Conservation (phyloP, 2,329 filamentous ascomycete species). For the Penicillium sp. region DNA sequence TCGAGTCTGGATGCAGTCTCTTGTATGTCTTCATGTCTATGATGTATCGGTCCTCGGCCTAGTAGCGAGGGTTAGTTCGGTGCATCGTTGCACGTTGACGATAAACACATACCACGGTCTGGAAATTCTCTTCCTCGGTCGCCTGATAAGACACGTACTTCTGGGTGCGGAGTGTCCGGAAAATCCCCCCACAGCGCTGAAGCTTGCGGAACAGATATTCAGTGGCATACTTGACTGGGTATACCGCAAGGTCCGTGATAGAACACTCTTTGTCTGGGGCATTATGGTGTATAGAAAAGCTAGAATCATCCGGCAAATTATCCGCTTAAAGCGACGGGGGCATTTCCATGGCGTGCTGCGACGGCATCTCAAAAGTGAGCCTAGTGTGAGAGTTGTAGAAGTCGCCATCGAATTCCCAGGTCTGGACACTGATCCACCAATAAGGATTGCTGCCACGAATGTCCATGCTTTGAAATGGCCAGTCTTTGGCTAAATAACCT, state of each 20-base stretch:
- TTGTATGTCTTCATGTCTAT: constrained; percentile 11
- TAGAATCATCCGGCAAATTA: not conserved
- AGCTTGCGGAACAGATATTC: constrained; percentile 48
- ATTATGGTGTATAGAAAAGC: not conserved
- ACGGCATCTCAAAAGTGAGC: not conserved
- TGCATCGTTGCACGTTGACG: not conserved
- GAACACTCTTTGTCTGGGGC: not conserved
- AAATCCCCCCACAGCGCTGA: constrained; percentile 35
- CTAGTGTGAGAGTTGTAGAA: not conserved
- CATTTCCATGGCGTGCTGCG: not conserved
- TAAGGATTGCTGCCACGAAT: not conserved
- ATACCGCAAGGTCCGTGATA: constrained; percentile 4
- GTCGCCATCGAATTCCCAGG: not conserved
- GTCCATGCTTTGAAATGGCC: not conserved
- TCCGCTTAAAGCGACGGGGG: not conserved
- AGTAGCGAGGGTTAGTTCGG: not conserved
- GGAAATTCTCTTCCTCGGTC: constrained; percentile 4
- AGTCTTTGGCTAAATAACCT: constrained; percentile 1
- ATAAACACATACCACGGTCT: constrained; percentile 5
- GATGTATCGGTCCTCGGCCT: constrained; percentile 12
- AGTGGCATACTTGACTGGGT: constrained; percentile 2
- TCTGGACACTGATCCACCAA: not conserved
- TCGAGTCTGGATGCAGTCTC: constrained; percentile 1
- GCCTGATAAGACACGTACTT: constrained; percentile 9
- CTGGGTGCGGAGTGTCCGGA: constrained; percentile 9